A percentile compares a stretch with the other conserved stretches of the same genome.
phyloP scores from a whole-genome alignment of 2,329 filamentous ascomycete genomes.

The Seiridium unicorne region DNA sequence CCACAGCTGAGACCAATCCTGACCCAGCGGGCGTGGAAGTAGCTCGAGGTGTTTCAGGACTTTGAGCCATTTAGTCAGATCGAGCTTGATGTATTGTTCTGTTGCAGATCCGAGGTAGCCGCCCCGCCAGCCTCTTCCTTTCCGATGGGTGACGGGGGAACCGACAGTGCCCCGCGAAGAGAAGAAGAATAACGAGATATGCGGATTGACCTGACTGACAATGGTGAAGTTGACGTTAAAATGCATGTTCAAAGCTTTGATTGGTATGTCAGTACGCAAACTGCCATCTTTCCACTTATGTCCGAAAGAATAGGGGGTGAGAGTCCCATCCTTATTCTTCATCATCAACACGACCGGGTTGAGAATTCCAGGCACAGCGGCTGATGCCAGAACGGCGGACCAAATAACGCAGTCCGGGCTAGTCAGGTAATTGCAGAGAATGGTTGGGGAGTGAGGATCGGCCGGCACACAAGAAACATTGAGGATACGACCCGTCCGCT shows the following conservation, averaged over 20 bases:
- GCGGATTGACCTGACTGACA: slow-evolving; percentile 85
- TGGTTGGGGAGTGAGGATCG: slow-evolving; percentile 88
- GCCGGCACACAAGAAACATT: slow-evolving; percentile 96
- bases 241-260: slow-evolving; percentile 90
- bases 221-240: slow-evolving; percentile 99
- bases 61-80: slow-evolving; percentile 96
- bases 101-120: slow-evolving; percentile 90
- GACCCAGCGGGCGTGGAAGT: slow-evolving; percentile 82
- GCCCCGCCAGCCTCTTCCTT: slow-evolving; percentile 91
- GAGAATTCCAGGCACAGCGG: slow-evolving; percentile 91
- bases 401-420: slow-evolving; percentile 97
- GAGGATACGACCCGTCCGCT: slow-evolving; percentile 87
- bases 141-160: slow-evolving; percentile 88
- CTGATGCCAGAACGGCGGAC: slow-evolving; percentile 92
- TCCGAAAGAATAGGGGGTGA: slow-evolving; percentile 91
- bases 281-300: slow-evolving; percentile 99
- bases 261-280: slow-evolving; percentile 88
- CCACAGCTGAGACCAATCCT: slow-evolving; percentile 97
- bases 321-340: slow-evolving; percentile 73
- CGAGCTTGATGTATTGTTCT: slow-evolving; percentile 94
- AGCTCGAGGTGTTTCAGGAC: slow-evolving; percentile 91
- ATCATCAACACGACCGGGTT: slow-evolving; percentile 94
- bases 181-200: slow-evolving; percentile 99
- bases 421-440: slow-evolving; percentile 93
- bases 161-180: slow-evolving; percentile 89